These are phyloP conservation scores for Ambrosiella beaveri DNA, from an alignment of 2,329 filamentous ascomycete species.

Conservation along the genomic window DNA sequence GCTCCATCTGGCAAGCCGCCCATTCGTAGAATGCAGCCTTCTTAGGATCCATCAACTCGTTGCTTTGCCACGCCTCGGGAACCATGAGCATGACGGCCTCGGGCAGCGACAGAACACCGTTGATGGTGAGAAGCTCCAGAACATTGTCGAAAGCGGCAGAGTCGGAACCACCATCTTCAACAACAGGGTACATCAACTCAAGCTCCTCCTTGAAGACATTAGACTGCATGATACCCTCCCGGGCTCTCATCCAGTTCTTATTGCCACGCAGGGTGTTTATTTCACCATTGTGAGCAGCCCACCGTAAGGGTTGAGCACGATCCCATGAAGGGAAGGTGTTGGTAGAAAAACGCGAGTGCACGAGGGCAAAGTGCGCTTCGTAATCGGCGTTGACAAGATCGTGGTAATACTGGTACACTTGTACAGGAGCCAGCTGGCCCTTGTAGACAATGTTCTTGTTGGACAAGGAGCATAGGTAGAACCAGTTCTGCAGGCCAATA, in stretches of 20 bases:
- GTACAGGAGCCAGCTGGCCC: slow-evolving; percentile 80
- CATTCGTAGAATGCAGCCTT: slow-evolving; percentile 98
- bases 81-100: slow-evolving; percentile 99
- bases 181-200: slow-evolving; percentile 78
- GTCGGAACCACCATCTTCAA: slow-evolving; percentile 91
- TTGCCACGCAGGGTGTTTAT: slow-evolving; percentile 95
- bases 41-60: slow-evolving; percentile 75
- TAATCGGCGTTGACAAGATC: slow-evolving; percentile 94
- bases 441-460: slow-evolving; percentile 99
- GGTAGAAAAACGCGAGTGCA: slow-evolving; percentile 93
- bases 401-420: slow-evolving; percentile 97
- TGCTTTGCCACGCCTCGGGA: slow-evolving; percentile 94
- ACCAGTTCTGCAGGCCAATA: slow-evolving; percentile 94
- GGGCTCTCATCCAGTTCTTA: slow-evolving; percentile 99
- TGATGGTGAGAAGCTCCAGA: slow-evolving; percentile 81
- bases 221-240: slow-evolving; percentile 88
- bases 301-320: slow-evolving; percentile 84
- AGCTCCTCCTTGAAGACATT: slow-evolving; percentile 85
- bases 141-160: slow-evolving; percentile 97
- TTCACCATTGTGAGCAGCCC: slow-evolving; percentile 97
- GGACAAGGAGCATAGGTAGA: slow-evolving; percentile 89
- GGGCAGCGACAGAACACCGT: slow-evolving; percentile 83
- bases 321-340: slow-evolving; percentile 99
- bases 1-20: slow-evolving; percentile 97
- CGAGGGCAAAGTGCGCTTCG: slow-evolving; percentile 88